Conservation (phyloP, 2,329 filamentous ascomycete genomes). For the Venturia oleaginea region DNA sequence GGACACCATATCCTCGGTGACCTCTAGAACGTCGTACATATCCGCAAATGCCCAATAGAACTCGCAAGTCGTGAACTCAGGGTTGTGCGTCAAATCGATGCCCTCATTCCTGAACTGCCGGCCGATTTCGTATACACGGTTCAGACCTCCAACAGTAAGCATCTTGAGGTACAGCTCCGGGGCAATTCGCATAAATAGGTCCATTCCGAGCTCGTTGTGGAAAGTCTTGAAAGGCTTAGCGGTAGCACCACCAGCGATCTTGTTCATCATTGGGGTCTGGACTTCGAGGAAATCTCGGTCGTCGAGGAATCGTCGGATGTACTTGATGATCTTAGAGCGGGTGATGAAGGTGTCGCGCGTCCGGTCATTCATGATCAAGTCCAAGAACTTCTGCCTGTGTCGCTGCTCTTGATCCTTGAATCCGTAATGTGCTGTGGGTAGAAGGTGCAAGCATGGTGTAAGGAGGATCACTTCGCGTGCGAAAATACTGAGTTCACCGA, state of each 20-base stretch:
- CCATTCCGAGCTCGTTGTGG: conserved; percentile 92
- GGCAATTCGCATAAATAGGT: conserved; percentile 89
- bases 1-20: conserved; percentile 89
- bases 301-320: conserved; percentile 83
- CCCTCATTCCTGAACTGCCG: conserved; percentile 93
- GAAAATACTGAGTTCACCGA: conserved; percentile 93
- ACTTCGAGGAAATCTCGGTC: conserved; percentile 84
- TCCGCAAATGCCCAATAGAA: conserved; percentile 78
- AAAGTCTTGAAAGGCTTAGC: conserved; percentile 91
- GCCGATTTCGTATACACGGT: conserved; percentile 92
- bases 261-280: conserved; percentile 95
- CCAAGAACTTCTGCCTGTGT: conserved; percentile 69
- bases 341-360: conserved; percentile 77
- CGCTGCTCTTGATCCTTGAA: conserved; percentile 89
- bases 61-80: conserved; percentile 94
- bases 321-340: conserved; percentile 78
- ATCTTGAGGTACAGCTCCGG: conserved; percentile 97
- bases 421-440: conserved; percentile 84
- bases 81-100: conserved; percentile 90
- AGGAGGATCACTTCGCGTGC: conserved; percentile 67
- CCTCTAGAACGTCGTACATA: conserved; percentile 71
- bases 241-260: conserved; percentile 89
- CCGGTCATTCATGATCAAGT: conserved; percentile 92
- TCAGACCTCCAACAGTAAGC: conserved; percentile 84
- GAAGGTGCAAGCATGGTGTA: conserved; percentile 82